A percentile compares a stretch with the other conserved stretches of the same genome.
phyloP scores from a whole-genome alignment of 768 basidiomycete genomes.

The Rhizopogon vinicolor region DNA sequence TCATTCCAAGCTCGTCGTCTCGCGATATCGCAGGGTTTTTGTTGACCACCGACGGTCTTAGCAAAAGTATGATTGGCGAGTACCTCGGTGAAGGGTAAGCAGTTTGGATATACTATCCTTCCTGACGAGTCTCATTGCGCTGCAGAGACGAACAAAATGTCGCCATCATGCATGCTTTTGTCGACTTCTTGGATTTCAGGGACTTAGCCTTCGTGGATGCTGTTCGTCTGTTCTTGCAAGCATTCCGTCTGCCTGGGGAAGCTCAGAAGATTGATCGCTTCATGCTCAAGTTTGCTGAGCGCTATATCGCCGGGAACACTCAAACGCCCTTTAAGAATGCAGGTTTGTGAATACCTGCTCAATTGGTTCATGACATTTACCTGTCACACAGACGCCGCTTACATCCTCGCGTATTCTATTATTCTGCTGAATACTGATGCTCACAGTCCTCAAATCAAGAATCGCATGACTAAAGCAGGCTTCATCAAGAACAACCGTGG shows the following conservation, averaged over 20 bases:
- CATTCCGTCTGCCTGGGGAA: slow-evolving; percentile 96
- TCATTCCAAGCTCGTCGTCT: slow-evolving; percentile 71
- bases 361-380: slow-evolving; percentile 4
- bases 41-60: slow-evolving; percentile 84
- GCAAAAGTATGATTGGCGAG: slow-evolving; percentile 95
- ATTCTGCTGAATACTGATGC: slow-evolving; percentile 98
- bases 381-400: slow-evolving; percentile 68
- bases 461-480: slow-evolving; percentile 87
- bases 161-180: slow-evolving; percentile 95
- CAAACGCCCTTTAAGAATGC: slow-evolving; percentile 90
- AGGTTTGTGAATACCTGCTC: slow-evolving; percentile 46
- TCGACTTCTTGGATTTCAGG: slow-evolving; percentile 86
- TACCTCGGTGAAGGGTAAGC: slow-evolving; percentile 95
- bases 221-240: slow-evolving; percentile 83
- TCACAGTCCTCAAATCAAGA: slow-evolving; percentile 92
- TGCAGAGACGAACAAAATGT: slow-evolving; percentile 83
- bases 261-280: slow-evolving; percentile 98
- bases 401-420: slow-evolving; percentile 91
- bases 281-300: slow-evolving; percentile 98
- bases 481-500: slow-evolving; percentile 95
- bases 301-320: slow-evolving; percentile 87
- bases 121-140: not conserved
- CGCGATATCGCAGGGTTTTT: slow-evolving; percentile 83
- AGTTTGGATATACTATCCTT: not conserved
- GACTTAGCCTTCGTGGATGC: slow-evolving; percentile 84